Evolutionary conservation across 208 protist species (phyloP).

Genomic region (Wallacemonas sp.): DNA sequence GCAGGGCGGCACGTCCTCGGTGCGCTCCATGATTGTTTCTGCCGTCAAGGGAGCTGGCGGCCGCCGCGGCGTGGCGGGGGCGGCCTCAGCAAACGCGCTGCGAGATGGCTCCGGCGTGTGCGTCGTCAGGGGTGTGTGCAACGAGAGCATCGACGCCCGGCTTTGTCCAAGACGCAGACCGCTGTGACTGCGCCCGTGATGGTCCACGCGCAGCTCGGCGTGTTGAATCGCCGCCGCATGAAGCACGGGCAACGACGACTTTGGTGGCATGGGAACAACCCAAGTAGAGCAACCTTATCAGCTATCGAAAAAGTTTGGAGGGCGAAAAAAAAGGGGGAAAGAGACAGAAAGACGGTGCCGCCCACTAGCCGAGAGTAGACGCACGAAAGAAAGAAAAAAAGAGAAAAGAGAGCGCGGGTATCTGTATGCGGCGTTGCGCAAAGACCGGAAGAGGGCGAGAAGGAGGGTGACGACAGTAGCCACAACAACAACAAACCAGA

Average conservation of each 20-base stretch:
- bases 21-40: not conserved
- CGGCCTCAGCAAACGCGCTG: not conserved
- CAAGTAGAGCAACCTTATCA: too few species aligned
- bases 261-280: not conserved
- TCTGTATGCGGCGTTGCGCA: too few species aligned
- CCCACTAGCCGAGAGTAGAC: not conserved
- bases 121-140: not conserved
- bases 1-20: not conserved
- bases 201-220: not conserved
- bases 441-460: too few species aligned
- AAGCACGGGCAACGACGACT: not conserved
- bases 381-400: not conserved
- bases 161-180: not conserved
- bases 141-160: not conserved
- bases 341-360: not conserved
- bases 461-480: too few species aligned
- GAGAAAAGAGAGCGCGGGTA: too few species aligned
- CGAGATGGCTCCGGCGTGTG: not conserved
- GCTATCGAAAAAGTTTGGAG: too few species aligned
- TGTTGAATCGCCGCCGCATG: constrained; percentile 6
- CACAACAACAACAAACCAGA: too few species aligned
- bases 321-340: too few species aligned
- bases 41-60: not conserved
- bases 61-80: not conserved
- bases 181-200: not conserved